Evolutionary conservation across 352 stramenopile species (phyloP).

Genomic region (Phytophthora fragariaefolia): DNA sequence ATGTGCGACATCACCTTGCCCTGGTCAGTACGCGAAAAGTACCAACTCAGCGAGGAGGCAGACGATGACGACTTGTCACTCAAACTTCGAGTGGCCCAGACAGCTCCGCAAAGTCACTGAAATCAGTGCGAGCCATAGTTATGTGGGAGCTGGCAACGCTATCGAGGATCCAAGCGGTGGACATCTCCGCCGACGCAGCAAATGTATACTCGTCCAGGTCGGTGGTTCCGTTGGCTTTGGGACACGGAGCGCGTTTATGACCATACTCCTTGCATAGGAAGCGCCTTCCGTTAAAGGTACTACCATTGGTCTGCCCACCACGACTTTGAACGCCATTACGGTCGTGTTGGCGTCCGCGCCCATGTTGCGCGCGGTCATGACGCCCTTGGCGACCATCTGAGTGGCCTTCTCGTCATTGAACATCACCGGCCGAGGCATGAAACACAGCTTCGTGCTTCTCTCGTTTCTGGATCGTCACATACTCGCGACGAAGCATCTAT

Average conservation of each 20-base stretch:
- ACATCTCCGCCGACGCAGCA: not conserved
- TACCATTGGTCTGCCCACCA: not conserved
- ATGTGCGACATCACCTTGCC: not conserved
- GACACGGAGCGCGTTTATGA: conserved; percentile 13
- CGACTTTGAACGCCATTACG: not conserved
- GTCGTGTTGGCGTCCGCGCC: not conserved
- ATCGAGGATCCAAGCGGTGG: conserved; percentile 17
- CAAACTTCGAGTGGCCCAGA: conserved; percentile 1
- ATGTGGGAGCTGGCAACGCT: conserved; percentile 36
- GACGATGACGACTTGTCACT: conserved; percentile 10
- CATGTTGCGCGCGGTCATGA: not conserved
- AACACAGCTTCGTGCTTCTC: not conserved
- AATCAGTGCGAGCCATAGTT: conserved; percentile 15
- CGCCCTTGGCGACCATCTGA: not conserved
- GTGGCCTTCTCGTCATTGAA: not conserved
- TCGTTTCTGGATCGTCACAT: not conserved
- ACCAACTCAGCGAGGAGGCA: conserved; percentile 20
- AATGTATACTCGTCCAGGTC: not conserved
- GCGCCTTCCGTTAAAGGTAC: conserved; percentile 8
- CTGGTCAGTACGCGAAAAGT: conserved; percentile 6
- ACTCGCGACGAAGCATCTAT: not conserved
- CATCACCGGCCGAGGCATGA: not conserved
- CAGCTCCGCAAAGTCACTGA: conserved; percentile 11
- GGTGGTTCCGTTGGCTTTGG: not conserved
- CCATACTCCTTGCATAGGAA: conserved; percentile 19